These are phyloP conservation scores for Cryptosporidium sp. DNA, from an alignment of 169 alveolate genomes.

Conservation along the genomic window DNA sequence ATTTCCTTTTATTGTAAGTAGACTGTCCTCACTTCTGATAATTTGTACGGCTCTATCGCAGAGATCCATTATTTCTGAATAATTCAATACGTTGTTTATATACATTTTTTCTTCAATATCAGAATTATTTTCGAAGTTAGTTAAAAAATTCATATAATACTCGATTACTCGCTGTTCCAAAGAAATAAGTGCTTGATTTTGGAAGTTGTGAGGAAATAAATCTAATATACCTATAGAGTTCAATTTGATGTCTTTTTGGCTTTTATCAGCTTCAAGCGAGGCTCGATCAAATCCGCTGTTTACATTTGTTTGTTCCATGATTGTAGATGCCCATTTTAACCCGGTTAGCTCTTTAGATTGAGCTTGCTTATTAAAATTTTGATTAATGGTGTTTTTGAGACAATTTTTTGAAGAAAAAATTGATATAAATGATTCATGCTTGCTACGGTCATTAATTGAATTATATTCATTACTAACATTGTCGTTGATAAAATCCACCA, in stretches of 20 bases:
- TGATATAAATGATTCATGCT: not conserved
- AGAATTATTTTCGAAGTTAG: not conserved
- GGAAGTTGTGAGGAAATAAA: not conserved
- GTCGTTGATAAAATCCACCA: conserved; percentile 49
- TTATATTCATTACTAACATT: not conserved
- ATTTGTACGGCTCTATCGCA: conserved; percentile 56
- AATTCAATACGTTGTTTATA: conserved; percentile 26
- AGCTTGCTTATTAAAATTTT: not conserved
- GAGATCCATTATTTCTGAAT: conserved; percentile 41
- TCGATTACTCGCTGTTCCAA: conserved; percentile 50
- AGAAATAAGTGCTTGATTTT: not conserved
- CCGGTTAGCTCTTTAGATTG: not conserved
- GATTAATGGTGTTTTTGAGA: not conserved
- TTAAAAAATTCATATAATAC: conserved; percentile 42
- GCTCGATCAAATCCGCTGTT: not conserved
- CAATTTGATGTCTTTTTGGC: not conserved
- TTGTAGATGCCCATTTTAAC: not conserved
- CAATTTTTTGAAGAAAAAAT: not conserved
- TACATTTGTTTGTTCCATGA: not conserved
- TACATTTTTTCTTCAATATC: conserved; percentile 45
- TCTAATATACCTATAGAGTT: not conserved
- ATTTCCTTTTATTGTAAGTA: not conserved
- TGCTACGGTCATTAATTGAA: not conserved
- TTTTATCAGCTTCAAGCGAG: not conserved
- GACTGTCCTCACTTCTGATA: conserved; percentile 39